Evolutionary conservation across 352 stramenopile genomes (phyloP).

Genomic region (Phytopythium boreale): DNA sequence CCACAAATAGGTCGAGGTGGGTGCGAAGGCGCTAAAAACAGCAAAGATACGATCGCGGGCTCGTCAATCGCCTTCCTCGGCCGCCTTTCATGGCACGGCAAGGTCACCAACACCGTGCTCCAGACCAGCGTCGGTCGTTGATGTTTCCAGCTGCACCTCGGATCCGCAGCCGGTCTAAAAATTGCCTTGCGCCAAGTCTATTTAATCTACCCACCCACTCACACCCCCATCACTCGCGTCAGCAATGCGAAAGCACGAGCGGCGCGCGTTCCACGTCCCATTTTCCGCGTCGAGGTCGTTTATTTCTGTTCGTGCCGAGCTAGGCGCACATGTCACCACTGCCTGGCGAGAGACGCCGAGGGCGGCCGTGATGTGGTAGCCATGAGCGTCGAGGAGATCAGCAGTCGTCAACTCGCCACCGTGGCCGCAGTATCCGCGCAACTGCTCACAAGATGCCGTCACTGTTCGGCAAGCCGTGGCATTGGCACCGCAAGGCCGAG

Average conservation of each 20-base stretch:
- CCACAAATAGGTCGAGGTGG: background rate
- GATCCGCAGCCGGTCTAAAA: background rate
- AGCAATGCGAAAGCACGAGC: background rate
- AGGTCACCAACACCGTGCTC: too few relatives aligned
- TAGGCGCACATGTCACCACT: background rate
- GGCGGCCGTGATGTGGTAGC: background rate
- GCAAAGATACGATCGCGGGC: background rate
- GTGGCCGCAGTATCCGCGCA: background rate
- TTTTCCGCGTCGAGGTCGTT: background rate
- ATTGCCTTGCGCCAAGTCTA: background rate
- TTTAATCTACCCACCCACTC: background rate
- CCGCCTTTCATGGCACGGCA: too few relatives aligned
- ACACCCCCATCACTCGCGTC: background rate
- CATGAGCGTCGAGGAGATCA: background rate
- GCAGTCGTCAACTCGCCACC: conserved; percentile 2
- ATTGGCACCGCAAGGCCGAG: background rate
- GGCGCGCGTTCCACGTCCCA: background rate
- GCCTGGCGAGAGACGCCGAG: background rate
- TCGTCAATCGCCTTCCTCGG: background rate
- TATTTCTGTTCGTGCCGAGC: conserved; percentile 1
- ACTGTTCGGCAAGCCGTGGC: conserved; percentile 3
- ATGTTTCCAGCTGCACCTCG: background rate
- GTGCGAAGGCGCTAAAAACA: background rate
- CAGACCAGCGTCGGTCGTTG: background rate
- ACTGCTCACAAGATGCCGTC: background rate